Percentiles rank a stretch among this genome's conserved stretches.
Evolutionary conservation across 768 basidiomycete species (phyloP).

Genomic region (Termitomyces sp.): DNA sequence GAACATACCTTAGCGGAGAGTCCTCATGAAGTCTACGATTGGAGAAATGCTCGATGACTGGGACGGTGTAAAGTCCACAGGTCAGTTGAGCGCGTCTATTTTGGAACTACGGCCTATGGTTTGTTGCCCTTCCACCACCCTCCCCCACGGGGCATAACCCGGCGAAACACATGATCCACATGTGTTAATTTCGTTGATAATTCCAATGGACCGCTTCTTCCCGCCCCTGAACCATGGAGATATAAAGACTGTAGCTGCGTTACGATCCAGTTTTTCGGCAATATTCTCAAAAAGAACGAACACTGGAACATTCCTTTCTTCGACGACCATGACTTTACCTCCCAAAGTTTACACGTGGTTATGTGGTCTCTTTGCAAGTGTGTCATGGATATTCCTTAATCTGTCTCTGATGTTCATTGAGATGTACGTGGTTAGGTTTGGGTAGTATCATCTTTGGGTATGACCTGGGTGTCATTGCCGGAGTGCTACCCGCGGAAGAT

Average conservation of each 20-base stretch:
- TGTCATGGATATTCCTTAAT: conserved; percentile 6
- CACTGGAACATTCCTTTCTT: background rate
- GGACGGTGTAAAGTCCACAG: background rate
- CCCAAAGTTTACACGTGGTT: conserved; percentile 52
- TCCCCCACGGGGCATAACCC: background rate
- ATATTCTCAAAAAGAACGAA: too few relatives aligned
- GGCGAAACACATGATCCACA: background rate
- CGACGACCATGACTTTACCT: conserved; percentile 23
- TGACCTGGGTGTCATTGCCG: conserved; percentile 48
- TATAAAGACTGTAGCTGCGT: background rate
- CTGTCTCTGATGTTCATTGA: background rate
- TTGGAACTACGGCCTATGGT: background rate
- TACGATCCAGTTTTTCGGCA: too few relatives aligned
- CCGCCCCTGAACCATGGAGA: too few relatives aligned
- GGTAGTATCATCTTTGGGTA: conserved; percentile 45
- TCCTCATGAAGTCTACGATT: too few relatives aligned
- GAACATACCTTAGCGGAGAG: too few relatives aligned
- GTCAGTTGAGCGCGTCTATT: background rate
- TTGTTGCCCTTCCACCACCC: background rate
- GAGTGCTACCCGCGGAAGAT: conserved; percentile 34
- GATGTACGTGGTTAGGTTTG: conserved; percentile 21
- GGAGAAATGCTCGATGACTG: too few relatives aligned
- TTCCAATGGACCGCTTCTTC: background rate
- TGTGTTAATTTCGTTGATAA: background rate
- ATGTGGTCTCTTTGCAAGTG: conserved; percentile 46